A percentile compares a stretch with the other conserved stretches of the same genome.
phyloP scores from a whole-genome alignment of 345 rosid species.

The Syzygium aromaticum region DNA sequence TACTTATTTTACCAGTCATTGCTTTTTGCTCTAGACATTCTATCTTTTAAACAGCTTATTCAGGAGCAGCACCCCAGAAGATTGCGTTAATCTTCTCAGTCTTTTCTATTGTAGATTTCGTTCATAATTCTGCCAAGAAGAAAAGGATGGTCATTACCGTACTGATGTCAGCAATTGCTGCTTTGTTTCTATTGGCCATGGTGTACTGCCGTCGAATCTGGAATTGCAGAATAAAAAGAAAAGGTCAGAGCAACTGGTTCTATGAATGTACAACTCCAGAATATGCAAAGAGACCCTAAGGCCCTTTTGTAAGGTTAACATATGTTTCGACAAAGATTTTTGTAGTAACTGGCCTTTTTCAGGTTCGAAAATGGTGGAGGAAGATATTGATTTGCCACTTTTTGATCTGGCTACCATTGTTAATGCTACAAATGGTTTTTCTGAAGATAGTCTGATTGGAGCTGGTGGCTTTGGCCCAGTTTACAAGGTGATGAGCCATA shows the following conservation, averaged over 20 bases:
- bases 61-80: not conserved
- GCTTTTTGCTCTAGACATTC: not conserved
- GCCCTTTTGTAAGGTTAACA: not conserved
- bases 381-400: too few relatives aligned
- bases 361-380: too few relatives aligned
- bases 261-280: too few relatives aligned
- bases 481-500: too few relatives aligned
- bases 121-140: not conserved
- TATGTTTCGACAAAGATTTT: not conserved
- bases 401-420: too few relatives aligned
- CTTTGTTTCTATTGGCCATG: not conserved
- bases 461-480: too few relatives aligned
- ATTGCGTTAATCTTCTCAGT: not conserved
- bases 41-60: not conserved
- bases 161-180: not conserved
- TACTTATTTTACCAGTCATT: not conserved
- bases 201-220: not conserved
- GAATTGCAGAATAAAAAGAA: not conserved
- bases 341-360: too few relatives aligned
- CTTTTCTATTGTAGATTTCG: conserved; percentile 1
- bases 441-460: too few relatives aligned
- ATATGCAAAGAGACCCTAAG: too few relatives aligned
- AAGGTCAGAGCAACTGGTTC: too few relatives aligned
- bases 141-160: not conserved
- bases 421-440: too few relatives aligned